Conservation (phyloP, 768 basidiomycete genomes). For the Phlegmacium glaucopus region DNA sequence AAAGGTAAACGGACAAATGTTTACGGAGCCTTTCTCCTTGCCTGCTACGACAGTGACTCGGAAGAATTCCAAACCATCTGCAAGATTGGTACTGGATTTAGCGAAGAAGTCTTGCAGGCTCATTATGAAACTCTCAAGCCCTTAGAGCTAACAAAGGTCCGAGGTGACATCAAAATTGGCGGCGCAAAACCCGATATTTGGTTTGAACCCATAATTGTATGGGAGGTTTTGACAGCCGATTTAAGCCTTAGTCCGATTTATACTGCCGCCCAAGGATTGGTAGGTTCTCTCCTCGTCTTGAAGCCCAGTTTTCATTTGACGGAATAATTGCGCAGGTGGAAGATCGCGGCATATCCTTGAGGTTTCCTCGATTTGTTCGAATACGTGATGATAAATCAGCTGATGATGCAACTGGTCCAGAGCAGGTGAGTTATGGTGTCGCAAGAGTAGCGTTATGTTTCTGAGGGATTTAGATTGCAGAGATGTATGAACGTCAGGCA, state of each 20-base stretch:
- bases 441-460: neutral
- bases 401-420: conserved; percentile 90
- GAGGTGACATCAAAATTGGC: conserved; percentile 85
- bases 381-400: conserved; percentile 90
- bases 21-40: conserved; percentile 96
- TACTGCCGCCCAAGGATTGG: conserved; percentile 89
- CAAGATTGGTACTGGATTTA: conserved; percentile 99
- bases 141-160: conserved; percentile 62
- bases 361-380: conserved; percentile 93
- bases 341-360: conserved; percentile 88
- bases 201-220: conserved; percentile 97
- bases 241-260: conserved; percentile 95
- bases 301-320: neutral
- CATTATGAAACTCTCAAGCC: conserved; percentile 83
- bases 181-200: conserved; percentile 96
- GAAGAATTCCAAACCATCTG: conserved; percentile 97
- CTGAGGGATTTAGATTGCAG: conserved; percentile 62
- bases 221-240: conserved; percentile 98
- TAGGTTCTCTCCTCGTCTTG: conserved; percentile 33
- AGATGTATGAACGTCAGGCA: conserved; percentile 90
- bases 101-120: conserved; percentile 80
- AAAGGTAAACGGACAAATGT: conserved; percentile 97
- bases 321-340: conserved; percentile 52
- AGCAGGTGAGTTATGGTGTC: conserved; percentile 59
- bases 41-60: conserved; percentile 92